These are phyloP conservation scores for Pyrenophora graminea DNA, from an alignment of 2,329 filamentous ascomycete species.

Conservation along the genomic window DNA sequence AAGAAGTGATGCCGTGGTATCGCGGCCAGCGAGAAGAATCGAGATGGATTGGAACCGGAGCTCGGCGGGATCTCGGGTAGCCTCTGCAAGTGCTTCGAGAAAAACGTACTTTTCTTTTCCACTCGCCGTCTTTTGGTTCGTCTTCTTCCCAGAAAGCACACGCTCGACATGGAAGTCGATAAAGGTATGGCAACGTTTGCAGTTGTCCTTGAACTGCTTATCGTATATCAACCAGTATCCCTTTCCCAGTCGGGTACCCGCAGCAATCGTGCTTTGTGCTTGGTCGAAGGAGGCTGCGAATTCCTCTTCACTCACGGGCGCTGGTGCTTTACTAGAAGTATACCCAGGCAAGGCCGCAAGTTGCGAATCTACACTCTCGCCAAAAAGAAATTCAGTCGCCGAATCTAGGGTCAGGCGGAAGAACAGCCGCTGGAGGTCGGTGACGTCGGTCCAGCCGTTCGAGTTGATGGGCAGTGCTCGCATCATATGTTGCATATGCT, in stretches of 20 bases:
- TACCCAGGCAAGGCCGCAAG: slow-evolving; percentile 28
- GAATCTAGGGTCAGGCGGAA: slow-evolving; percentile 47
- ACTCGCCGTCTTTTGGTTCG: slow-evolving; percentile 12
- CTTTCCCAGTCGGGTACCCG: slow-evolving; percentile 31
- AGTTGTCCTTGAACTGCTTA: slow-evolving; percentile 34
- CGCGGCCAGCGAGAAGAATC: slow-evolving; percentile 79
- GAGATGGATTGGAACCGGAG: slow-evolving; percentile 83
- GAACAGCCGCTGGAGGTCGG: slow-evolving; percentile 47
- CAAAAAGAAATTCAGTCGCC: slow-evolving; percentile 46
- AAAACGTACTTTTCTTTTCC: slow-evolving; percentile 67
- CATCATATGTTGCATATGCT: slow-evolving; percentile 44
- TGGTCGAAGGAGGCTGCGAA: slow-evolving; percentile 33
- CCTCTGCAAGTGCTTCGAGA: slow-evolving; percentile 77
- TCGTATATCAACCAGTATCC: slow-evolving; percentile 38
- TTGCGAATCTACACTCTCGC: slow-evolving; percentile 39
- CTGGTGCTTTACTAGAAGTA: slow-evolving; percentile 11
- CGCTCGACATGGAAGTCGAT: slow-evolving; percentile 34
- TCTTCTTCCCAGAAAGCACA: slow-evolving; percentile 23
- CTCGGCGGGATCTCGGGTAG: slow-evolving; percentile 68
- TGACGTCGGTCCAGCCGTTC: slow-evolving; percentile 33
- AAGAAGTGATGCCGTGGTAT: slow-evolving; percentile 81
- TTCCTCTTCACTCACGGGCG: slow-evolving; percentile 23
- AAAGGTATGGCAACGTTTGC: slow-evolving; percentile 32
- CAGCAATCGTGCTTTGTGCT: slow-evolving; percentile 22
- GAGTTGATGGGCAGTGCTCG: slow-evolving; percentile 19